Base-by-base conservation (phyloP, 192 early-diverging fungal genomes). In the Entophlyctis luteolus region DNA sequence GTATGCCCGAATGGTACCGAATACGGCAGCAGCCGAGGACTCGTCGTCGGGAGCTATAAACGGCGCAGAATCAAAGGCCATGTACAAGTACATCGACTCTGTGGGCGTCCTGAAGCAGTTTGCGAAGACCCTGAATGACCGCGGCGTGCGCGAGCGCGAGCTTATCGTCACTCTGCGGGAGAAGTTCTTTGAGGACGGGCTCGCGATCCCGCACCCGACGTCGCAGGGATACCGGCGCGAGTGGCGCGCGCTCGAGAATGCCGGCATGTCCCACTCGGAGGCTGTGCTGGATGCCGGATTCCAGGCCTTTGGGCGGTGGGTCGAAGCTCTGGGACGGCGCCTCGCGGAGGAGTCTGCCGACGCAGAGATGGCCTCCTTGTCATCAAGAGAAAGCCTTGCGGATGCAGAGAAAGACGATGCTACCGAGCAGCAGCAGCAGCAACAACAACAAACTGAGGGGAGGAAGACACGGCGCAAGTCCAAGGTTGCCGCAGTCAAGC, bases 101-200 rank as follows among this genome's bases (percentile, higher is more conserved):
- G 34, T 63, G 10, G 29, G 25, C 14, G 47, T 63, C 46, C 23
- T 63, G 4, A 63, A 63, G 36, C 20, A 25, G 1, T 49, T 63
- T 32, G 47, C n/a, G 4, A n/a, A 25, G 5, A 34, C 46, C 10
- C 48, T 63, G 4, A 63, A 32, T 25, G 60, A 63, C 25, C 60
- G 60, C 29, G 60, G 60, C 25, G 20, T 34, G n/a, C 60, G 60
- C 5, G 60, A 63, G 50, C 60, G 60, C 23, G 60, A 63, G 2
- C 60, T 63, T 25, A 25, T 49, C 22, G 6, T 22, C 3, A 31
- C 60, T 25, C 1, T 63, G 23, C 46, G 60, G 4, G 47, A 47
- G 10, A 29, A 37, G 6, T 63, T 63, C 50, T 12, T 18, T 0
- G 47, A 55, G 20, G 16, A 45, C 1, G 58, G 38, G 10, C 31